Evolutionary conservation across 1,284 basidiomycete species (phyloP).

Genomic region (Naganishia sp.): DNA sequence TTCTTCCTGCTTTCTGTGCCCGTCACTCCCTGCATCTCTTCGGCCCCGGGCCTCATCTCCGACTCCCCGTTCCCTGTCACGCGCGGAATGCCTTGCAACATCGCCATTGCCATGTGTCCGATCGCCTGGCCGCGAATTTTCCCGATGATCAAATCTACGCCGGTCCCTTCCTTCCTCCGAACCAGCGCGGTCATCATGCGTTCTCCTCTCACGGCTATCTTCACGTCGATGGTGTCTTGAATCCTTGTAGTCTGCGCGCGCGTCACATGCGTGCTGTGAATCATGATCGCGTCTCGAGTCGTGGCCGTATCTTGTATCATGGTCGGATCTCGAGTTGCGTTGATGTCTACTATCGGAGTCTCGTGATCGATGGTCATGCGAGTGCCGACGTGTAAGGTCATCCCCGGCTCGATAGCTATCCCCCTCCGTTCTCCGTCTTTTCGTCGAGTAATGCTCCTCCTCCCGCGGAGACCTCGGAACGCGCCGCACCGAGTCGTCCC

Average conservation of each 20-base stretch:
- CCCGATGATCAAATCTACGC: not conserved
- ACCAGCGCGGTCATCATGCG: not conserved
- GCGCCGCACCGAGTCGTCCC: not conserved
- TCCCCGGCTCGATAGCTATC: not conserved
- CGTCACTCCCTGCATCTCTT: slow-evolving; percentile 1
- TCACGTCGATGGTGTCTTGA: slow-evolving; percentile 1
- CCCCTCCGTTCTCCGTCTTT: slow-evolving; percentile 3
- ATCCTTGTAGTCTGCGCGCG: too few relatives aligned
- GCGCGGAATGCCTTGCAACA: too few relatives aligned
- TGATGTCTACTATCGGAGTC: not conserved
- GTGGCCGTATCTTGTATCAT: not conserved
- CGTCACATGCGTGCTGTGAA: too few relatives aligned
- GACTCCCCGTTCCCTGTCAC: not conserved
- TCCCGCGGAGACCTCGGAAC: not conserved
- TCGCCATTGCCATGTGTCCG: too few relatives aligned
- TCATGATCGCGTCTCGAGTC: too few relatives aligned
- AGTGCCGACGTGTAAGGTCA: not conserved
- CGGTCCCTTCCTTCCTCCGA: slow-evolving; percentile 1
- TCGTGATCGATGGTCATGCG: not conserved
- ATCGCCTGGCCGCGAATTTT: not conserved
- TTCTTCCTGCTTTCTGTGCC: not conserved
- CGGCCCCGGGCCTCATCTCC: not conserved
- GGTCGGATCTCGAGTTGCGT: not conserved
- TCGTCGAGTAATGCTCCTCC: slow-evolving; percentile 3
- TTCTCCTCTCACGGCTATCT: not conserved